Conservation (phyloP, 345 rosid species). For the Citrus hindsii region DNA sequence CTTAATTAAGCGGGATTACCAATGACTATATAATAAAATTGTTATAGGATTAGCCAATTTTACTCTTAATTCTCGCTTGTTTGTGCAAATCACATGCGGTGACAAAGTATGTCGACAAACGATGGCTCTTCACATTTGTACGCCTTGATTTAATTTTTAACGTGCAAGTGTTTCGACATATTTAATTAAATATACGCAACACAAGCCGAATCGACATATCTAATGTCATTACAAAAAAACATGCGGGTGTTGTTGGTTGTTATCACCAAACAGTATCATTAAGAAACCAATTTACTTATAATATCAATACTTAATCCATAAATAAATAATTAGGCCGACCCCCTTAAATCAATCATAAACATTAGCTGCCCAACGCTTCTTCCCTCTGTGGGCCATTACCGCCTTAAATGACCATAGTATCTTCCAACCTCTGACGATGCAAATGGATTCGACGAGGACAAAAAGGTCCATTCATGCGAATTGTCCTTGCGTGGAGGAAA, state of each 20-base stretch:
- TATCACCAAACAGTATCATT: not conserved
- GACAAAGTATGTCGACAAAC: not conserved
- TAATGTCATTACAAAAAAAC: not conserved
- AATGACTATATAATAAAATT: no score
- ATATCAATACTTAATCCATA: not conserved
- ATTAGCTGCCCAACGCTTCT: not conserved
- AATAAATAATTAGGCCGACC: constrained; percentile 20
- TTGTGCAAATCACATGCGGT: not conserved
- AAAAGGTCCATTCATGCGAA: constrained; percentile 25
- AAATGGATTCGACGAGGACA: constrained; percentile 24
- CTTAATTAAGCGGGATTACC: no score
- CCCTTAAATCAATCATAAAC: not conserved
- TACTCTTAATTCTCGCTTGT: no score
- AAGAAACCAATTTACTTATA: not conserved
- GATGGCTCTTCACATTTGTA: not conserved
- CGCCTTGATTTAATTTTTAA: no score
- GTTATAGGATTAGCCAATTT: no score
- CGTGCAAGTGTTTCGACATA: not conserved
- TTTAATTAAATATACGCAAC: not conserved
- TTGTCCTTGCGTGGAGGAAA: constrained; percentile 50
- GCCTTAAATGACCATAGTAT: not conserved
- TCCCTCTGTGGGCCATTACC: constrained; percentile 5
- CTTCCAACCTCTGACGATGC: not conserved
- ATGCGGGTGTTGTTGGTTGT: not conserved
- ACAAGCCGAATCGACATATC: not conserved